These are phyloP conservation scores for Fennellomyces sp. DNA, from an alignment of 371 early-diverging fungal genomes.

Conservation along the genomic window DNA sequence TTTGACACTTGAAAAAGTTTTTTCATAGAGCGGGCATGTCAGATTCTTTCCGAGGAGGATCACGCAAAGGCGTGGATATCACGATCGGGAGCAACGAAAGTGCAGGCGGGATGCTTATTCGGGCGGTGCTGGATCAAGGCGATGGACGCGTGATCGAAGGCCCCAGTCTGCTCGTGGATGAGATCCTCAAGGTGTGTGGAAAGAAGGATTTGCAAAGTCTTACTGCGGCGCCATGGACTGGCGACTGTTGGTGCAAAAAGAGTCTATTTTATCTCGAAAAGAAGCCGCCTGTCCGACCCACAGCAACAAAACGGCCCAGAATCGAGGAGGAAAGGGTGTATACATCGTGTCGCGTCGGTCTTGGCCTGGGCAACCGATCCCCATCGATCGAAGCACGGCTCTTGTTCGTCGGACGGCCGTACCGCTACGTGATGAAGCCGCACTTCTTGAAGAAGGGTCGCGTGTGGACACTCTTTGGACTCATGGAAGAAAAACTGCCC, in stretches of 20 bases:
- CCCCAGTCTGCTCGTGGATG: conserved; percentile 47
- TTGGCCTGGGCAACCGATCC: conserved; percentile 16
- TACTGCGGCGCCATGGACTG: conserved; percentile 13
- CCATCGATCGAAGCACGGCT: conserved; percentile 14
- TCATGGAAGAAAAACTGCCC: conserved; percentile 9
- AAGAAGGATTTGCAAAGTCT: conserved; percentile 16
- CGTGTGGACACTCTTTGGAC: conserved; percentile 26
- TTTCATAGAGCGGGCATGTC: conserved; percentile 42
- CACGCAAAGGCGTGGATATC: conserved; percentile 51
- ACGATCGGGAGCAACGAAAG: conserved; percentile 31
- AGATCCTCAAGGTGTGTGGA: conserved; percentile 25
- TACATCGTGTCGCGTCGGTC: conserved; percentile 28
- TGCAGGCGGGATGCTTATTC: conserved; percentile 50
- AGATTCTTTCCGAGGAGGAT: conserved; percentile 45
- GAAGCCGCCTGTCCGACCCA: neutral
- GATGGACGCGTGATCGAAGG: conserved; percentile 41
- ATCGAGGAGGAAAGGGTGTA: conserved; percentile 2
- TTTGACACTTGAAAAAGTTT: conserved; percentile 11
- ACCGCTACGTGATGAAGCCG: conserved; percentile 26
- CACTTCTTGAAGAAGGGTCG: conserved; percentile 27
- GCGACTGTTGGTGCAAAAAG: conserved; percentile 13
- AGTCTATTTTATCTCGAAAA: conserved; percentile 21
- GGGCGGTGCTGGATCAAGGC: conserved; percentile 28
- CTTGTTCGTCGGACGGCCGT: conserved; percentile 23
- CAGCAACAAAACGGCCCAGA: neutral